Evolutionary conservation across 352 stramenopile genomes (phyloP), one percentile per base, ranked within the genome.

Genomic region (Pythium utonaiense): DNA sequence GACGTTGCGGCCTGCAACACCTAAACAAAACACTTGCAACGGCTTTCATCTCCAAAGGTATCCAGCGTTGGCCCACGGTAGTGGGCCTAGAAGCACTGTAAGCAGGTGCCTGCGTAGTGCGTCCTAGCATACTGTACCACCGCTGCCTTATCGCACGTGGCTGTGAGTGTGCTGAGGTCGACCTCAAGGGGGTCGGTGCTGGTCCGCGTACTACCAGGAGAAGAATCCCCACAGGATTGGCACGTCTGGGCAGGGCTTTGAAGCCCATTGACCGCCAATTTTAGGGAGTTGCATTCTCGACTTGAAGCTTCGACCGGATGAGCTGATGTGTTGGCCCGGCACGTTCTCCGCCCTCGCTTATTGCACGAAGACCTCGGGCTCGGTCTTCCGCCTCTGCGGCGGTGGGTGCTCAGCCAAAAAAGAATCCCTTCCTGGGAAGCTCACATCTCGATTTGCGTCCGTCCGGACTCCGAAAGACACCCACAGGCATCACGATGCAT

Each of bases 381-480:
- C n/a, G n/a, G 6, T 47, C 40, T 47, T 47, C 40, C 40, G 40
- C 17, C 27, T 47, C 40, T 47, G 19, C n/a, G 40, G 5, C 14
- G 24, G 14, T 25, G 8, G 40, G 24, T 47, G 40, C 6, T 9
- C 12, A 17, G 40, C 40, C 40, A 27, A 27, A 47, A 47, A 47
- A 47, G 40, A 47, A 47, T 21, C 40, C 38, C 40, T 44, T 22
- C 40, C 5, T 33, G 28, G 28, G n/a, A 17, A 16, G 21, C 40
- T 27, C 40, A 47, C 40, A 47, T 47, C 40, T 25, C 40, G 40
- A 47, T 47, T 47, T 47, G 40, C 40, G 22, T 47, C 40, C 40
- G 21, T 47, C 40, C 1, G 19, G n/a, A 14, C n/a, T 10, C 3
- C 8, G n/a, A 27, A 19, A 8, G 17, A 7, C 17, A 27, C 40